phyloP scores from a whole-genome alignment of 1,139 yeast species.

The Pneumocystis canis region DNA sequence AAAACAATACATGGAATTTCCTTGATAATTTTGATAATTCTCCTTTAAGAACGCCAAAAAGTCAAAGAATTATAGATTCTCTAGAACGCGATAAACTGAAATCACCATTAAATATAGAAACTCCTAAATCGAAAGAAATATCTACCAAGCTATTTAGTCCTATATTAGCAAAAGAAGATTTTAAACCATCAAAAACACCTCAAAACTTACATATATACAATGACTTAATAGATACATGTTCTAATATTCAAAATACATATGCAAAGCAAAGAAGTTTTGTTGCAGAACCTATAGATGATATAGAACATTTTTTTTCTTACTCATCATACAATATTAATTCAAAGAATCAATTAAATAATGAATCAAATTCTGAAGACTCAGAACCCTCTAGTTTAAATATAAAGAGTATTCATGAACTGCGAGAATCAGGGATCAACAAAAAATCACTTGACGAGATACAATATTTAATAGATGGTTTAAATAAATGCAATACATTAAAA shows the following conservation, averaged over 20 bases:
- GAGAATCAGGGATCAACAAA: constrained; percentile 28
- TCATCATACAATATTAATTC: neutral
- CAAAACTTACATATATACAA: neutral
- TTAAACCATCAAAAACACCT: neutral
- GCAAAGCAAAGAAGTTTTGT: constrained; percentile 9
- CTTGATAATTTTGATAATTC: neutral
- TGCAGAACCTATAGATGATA: constrained; percentile 1
- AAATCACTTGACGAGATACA: constrained; percentile 26
- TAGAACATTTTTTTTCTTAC: neutral
- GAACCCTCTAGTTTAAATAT: constrained; percentile 11
- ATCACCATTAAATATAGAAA: neutral
- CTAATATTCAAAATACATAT: constrained; percentile 3
- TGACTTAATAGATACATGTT: neutral
- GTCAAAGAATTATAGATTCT: constrained; percentile 1
- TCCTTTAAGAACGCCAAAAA: neutral
- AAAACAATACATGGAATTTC: neutral
- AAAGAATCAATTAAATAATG: constrained; percentile 4
- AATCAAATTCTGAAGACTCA: constrained; percentile 2
- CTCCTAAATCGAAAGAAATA: neutral
- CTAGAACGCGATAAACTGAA: neutral
- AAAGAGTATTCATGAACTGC: constrained; percentile 23
- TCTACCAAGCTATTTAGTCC: neutral
- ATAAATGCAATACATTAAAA: constrained; percentile 3
- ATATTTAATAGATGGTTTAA: constrained; percentile 28
- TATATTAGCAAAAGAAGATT: neutral